A percentile compares a stretch with the other conserved stretches of the same genome.
These are phyloP conservation scores for Chrysochromulina parva DNA, from an alignment of 78 protist species.

Conservation along the genomic window DNA sequence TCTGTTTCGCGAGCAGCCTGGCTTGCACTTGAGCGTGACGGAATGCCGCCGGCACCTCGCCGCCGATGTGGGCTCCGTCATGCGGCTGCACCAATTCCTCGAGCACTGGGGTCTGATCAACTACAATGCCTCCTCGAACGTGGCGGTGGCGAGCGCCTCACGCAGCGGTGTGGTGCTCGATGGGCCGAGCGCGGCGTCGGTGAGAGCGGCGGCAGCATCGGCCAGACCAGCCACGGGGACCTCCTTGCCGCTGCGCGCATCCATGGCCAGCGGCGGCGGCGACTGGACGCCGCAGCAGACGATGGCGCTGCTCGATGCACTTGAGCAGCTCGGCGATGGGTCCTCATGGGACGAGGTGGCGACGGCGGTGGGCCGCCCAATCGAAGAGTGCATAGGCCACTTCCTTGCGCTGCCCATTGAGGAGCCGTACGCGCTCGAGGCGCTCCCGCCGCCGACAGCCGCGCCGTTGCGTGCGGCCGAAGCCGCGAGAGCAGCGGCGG, in stretches of 20 bases:
- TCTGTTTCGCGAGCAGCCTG: not conserved
- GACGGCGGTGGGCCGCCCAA: too few species aligned
- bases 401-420: too few species aligned
- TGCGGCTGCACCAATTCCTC: not conserved
- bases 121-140: not conserved
- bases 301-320: not conserved
- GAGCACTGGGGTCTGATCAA: not conserved
- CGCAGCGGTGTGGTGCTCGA: too few species aligned
- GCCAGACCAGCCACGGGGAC: too few species aligned
- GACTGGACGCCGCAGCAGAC: not conserved
- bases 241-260: too few species aligned
- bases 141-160: not conserved
- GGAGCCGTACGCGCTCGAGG: too few species aligned
- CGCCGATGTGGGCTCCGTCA: not conserved
- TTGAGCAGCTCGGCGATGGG: not conserved
- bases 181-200: too few species aligned
- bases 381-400: too few species aligned
- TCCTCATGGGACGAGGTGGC: not conserved
- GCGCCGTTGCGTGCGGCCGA: too few species aligned
- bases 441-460: too few species aligned
- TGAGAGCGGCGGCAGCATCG: too few species aligned
- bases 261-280: not conserved
- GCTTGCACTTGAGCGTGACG: not conserved
- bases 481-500: too few species aligned
- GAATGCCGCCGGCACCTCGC: not conserved